Evolutionary conservation across 2,329 filamentous ascomycete species (phyloP), one percentile per base, ranked within the genome.

Genomic region (Aspergillus awamori): DNA sequence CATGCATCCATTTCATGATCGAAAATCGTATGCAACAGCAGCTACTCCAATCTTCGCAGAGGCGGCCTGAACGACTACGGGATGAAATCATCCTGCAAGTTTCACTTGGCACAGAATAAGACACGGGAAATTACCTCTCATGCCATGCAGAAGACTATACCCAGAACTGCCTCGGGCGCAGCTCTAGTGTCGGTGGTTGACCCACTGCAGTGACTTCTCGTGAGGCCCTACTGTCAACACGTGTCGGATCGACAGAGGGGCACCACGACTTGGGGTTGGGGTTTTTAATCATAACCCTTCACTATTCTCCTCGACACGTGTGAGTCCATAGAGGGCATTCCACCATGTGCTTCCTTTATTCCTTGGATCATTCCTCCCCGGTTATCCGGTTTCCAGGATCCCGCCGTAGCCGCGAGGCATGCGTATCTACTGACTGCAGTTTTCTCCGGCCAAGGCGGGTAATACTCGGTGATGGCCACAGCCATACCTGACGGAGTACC

Each of bases 221-320:
- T 15, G 45, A 49, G 24, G 22, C 24, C 45, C 4, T 26, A n/a
- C 15, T 24, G 22, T 28, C 24, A 49, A 49, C 45, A 49, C 45
- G 45, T 49, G 45, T 49, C 45, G 24, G 45, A 49, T 49, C 45
- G 45, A 28, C 45, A 13, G 45, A 49, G 45, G 45, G 45, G 45
- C 20, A 48, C 15, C 17, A 30, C 28, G 28, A 10, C 10, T 30
- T 30, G 28, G 28, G 28, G 28, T 30, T 30, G 28, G 5, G 33
- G 15, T 36, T 36, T 36, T 15, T 5, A 13, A 22, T 22, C 5
- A 45, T 8, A 45, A 11, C 10, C 8, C 17, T n/a, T 24, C 8
- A 45, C 10, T 13, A 3, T 45, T n/a, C 6, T 45, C 2, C 4
- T 24, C 41, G 10, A 24, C 41, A 45, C 20, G 20, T 45, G 41